phyloP scores from a whole-genome alignment of 192 early-diverging fungal genomes.

The Jimgerdemannia lactiflua region DNA sequence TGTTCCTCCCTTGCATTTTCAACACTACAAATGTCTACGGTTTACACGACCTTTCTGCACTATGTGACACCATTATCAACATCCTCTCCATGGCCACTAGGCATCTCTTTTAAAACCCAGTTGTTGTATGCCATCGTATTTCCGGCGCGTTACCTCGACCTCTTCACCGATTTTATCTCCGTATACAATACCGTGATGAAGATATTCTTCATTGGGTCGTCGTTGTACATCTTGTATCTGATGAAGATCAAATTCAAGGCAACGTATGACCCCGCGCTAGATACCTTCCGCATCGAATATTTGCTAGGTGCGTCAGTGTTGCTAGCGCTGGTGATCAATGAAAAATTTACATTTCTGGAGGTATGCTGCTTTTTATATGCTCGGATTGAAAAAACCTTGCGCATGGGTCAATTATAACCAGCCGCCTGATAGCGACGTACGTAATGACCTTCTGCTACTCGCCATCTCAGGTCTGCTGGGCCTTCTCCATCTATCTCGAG shows the following conservation, averaged over 20 bases:
- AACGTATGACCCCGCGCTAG: constrained; percentile 89
- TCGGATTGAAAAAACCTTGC: constrained; percentile 1
- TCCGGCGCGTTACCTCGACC: constrained; percentile 91
- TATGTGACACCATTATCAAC: not conserved
- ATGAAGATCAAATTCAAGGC: constrained; percentile 86
- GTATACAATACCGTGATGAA: constrained; percentile 97
- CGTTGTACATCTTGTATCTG: constrained; percentile 86
- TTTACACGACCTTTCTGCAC: not conserved
- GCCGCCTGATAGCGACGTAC: no score
- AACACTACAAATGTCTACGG: no score
- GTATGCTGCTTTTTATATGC: constrained; percentile 35
- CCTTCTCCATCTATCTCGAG: constrained; percentile 97
- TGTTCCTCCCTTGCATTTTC: no score
- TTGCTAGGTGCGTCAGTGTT: constrained; percentile 68
- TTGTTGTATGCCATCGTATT: constrained; percentile 89
- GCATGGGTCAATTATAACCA: no score
- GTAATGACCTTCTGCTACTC: not conserved
- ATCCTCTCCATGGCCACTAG: constrained; percentile 31
- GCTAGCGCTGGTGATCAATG: constrained; percentile 73
- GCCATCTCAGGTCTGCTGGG: constrained; percentile 79
- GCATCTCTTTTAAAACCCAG: constrained; percentile 99
- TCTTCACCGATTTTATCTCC: constrained; percentile 70
- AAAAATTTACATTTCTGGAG: constrained; percentile 66
- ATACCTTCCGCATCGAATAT: constrained; percentile 91
- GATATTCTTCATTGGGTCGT: constrained; percentile 86